Evolutionary conservation across 2,329 filamentous ascomycete species (phyloP).

Genomic region (Paraconiothyrium sp.): DNA sequence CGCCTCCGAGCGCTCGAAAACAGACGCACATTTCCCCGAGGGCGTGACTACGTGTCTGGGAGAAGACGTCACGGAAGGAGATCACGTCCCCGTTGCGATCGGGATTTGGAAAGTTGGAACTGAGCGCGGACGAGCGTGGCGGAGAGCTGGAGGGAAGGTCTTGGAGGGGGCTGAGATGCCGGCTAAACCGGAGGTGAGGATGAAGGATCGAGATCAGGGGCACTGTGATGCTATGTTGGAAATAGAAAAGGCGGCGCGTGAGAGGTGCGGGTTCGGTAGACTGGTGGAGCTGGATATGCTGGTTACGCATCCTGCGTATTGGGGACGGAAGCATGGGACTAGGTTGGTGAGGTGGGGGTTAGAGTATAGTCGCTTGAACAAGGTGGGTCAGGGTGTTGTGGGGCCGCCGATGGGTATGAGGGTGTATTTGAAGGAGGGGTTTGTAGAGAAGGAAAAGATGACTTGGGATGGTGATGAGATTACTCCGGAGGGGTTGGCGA

Average conservation of each 20-base stretch:
- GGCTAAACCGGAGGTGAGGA: not conserved
- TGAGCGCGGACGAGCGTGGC: conserved; percentile 4
- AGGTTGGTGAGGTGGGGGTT: conserved; percentile 2
- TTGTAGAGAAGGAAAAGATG: conserved; percentile 7
- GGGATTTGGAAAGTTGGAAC: not conserved
- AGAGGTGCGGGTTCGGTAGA: not conserved
- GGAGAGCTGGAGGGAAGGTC: not conserved
- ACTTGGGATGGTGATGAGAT: not conserved
- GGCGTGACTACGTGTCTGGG: conserved; percentile 1
- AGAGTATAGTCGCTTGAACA: conserved; percentile 5
- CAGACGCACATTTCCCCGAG: conserved; percentile 1
- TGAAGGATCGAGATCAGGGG: conserved; percentile 3
- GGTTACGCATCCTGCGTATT: conserved; percentile 3
- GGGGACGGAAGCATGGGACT: conserved; percentile 1
- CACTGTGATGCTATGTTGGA: not conserved
- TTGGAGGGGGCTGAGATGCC: not conserved
- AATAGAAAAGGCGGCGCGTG: not conserved
- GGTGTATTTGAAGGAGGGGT: conserved; percentile 4
- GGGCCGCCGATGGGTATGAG: conserved; percentile 4
- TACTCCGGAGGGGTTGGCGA: conserved; percentile 3
- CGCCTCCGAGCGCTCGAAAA: conserved; percentile 4
- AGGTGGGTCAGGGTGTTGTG: conserved; percentile 1
- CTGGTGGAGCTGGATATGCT: conserved; percentile 8
- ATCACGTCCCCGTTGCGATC: conserved; percentile 1
- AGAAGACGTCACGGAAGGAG: not conserved